Evolutionary conservation across 192 early-diverging fungal genomes (phyloP).

Genomic region (Coemansia umbellata): DNA sequence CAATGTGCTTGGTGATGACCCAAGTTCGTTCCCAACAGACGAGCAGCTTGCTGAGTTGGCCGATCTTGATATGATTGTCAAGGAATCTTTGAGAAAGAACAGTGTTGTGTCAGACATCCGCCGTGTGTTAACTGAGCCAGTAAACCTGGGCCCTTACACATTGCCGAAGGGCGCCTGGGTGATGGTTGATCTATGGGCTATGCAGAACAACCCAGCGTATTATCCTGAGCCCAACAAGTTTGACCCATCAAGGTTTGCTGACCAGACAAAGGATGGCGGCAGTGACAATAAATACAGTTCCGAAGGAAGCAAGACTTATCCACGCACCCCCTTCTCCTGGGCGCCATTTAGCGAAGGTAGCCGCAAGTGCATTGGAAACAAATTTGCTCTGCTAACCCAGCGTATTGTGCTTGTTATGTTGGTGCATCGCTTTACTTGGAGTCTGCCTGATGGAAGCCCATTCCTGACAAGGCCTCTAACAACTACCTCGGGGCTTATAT

Average conservation of each 20-base stretch:
- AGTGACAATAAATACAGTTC: too few relatives aligned
- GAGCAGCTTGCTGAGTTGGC: slow-evolving; percentile 50
- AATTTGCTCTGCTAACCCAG: slow-evolving; percentile 60
- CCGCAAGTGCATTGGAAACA: slow-evolving; percentile 57
- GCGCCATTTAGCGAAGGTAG: slow-evolving; percentile 56
- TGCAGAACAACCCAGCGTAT: slow-evolving; percentile 51
- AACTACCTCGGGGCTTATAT: slow-evolving; percentile 36
- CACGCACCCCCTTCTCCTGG: slow-evolving; percentile 45
- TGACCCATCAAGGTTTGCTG: slow-evolving; percentile 53
- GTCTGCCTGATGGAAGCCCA: slow-evolving; percentile 36
- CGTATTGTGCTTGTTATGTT: slow-evolving; percentile 55
- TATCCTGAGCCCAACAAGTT: slow-evolving; percentile 53
- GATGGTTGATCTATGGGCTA: slow-evolving; percentile 54
- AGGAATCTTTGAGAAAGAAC: slow-evolving; percentile 51
- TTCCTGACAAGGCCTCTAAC: slow-evolving; percentile 25
- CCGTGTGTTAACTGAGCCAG: slow-evolving; percentile 46
- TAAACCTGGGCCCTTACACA: slow-evolving; percentile 43
- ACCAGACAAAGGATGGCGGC: neutral
- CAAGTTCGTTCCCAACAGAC: slow-evolving; percentile 50
- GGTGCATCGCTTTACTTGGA: slow-evolving; percentile 42
- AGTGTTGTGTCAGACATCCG: slow-evolving; percentile 33
- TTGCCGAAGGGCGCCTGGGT: slow-evolving; percentile 54
- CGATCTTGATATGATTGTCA: slow-evolving; percentile 52
- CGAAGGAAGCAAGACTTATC: neutral
- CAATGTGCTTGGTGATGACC: slow-evolving; percentile 43